phyloP scores from a whole-genome alignment of 2,329 filamentous ascomycete species.

The Coniosporium tulheliwenetii region DNA sequence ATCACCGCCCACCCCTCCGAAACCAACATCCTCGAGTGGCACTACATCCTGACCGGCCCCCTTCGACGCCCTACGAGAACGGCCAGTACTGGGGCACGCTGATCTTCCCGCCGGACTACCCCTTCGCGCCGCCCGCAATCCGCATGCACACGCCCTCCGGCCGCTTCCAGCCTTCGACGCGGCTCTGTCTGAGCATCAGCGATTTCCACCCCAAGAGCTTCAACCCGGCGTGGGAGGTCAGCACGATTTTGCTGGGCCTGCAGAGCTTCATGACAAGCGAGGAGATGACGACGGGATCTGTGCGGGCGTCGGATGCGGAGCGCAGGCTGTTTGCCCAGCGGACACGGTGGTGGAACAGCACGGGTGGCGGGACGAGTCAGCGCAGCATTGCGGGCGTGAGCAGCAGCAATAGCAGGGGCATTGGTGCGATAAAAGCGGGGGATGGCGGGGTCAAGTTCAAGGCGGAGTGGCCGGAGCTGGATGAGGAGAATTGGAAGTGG shows the following conservation, averaged over 20 bases:
- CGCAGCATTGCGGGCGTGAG: conserved; percentile 33
- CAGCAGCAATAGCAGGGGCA: conserved; percentile 43
- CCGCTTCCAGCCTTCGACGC: conserved; percentile 82
- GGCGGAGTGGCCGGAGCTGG: conserved; percentile 76
- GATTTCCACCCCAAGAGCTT: conserved; percentile 98
- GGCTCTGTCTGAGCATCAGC: conserved; percentile 87
- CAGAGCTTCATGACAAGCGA: conserved; percentile 97
- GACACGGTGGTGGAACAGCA: conserved; percentile 93
- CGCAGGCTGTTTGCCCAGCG: conserved; percentile 61
- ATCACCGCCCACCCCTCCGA: conserved; percentile 16
- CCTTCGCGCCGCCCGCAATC: conserved; percentile 91
- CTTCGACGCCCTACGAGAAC: conserved; percentile 81
- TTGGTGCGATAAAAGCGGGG: conserved; percentile 68
- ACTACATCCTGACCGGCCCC: conserved; percentile 76
- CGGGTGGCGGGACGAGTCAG: conserved; percentile 62
- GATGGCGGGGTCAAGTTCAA: conserved; percentile 87
- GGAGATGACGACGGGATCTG: conserved; percentile 92
- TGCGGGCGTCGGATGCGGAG: conserved; percentile 63
- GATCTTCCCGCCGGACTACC: conserved; percentile 90
- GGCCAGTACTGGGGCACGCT: conserved; percentile 98
- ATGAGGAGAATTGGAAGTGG: conserved; percentile 83
- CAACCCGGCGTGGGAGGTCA: conserved; percentile 97
- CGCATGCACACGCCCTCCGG: conserved; percentile 97
- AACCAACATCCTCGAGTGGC: conserved; percentile 19
- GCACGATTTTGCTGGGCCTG: conserved; percentile 85